Base-by-base conservation (phyloP, 2,329 filamentous ascomycete genomes). In the Fusarium sp. region DNA sequence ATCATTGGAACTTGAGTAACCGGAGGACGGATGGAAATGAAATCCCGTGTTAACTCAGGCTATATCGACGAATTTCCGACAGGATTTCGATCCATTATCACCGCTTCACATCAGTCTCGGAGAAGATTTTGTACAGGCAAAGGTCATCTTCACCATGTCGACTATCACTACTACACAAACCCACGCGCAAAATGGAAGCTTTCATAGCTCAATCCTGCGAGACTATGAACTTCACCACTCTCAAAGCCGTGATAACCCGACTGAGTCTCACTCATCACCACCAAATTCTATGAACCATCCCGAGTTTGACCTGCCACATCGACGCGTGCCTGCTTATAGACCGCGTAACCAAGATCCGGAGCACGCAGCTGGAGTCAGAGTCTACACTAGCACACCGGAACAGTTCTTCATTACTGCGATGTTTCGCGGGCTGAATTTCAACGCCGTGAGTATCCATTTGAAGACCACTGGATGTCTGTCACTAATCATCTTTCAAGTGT, bases 161-260 rank as follows among this genome's bases (percentile, higher is more conserved):
- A 58, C 66, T 6, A n/a, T 33, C 21, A 69, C 66, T 5, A 59
- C 53, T 8, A 57, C 64, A 1, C 42, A 65, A 11, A 42, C 66
- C 0, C 36, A 26, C 11, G 21, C 19, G 4, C 44, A 57, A 17
- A 70, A 66, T n/a, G 51, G 60, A 9, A 36, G 50, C 7, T 56
- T 61, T 7, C 50, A 70, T 10, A 67, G 43, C 10, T 21, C 47
- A 2, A 31, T 69, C 2, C 14, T 69, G 5, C 43, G 57, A 4
- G 67, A 69, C 15, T 69, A 69, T 5, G 67, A 69, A 10, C 66
- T 69, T 14, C 67, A 70, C 0, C 67, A 69, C 2, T 69, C 67
- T 0, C 61, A 62, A 21, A 4, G 14, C 2, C 36, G 26, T 2
- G 31, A 67, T 2, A 33, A 28, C 4, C 14, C 51, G 3, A 17